Base-by-base conservation (phyloP, 139 green algal genomes). In the Chlorella sp. region DNA sequence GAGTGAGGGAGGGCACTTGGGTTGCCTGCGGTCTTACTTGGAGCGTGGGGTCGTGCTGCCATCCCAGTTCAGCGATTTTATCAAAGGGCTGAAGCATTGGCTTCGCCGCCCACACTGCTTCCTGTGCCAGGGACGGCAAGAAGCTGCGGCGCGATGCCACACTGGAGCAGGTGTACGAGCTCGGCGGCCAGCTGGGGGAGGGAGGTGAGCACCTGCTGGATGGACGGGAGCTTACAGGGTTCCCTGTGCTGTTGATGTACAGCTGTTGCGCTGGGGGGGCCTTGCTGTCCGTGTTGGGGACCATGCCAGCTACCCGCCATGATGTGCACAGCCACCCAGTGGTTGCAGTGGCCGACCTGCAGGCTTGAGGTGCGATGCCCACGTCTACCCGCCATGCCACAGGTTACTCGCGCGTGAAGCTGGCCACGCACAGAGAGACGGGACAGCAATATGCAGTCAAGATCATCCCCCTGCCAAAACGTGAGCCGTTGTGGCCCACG, bases 321-420 rank as follows among this genome's bases (percentile, higher is more conserved):
- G 36, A 7, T 30, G 36, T 40, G 20, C 3, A 43, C 16, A 73
- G 6, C 30, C 3, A 6, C 6, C 82, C n/a, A n/a, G n/a, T n/a
- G n/a, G n/a, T n/a, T n/a, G 82, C 22, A 43, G 1, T 80, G 73
- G 20, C n/a, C 48, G 46, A 20, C 36, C 11, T 20, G 4, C 41
- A 32, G 26, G 30, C 36, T 22, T 56, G 1, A 2, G 16, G 17
- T 9, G 26, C 9, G 1, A 24, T 16, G 1, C 38, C 14, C 26
- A 3, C 34, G 11, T 28, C 44, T 65, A 28, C 34, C 73, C 64
- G 38, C 1, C 17, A 43, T 38, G 32, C 26, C 56, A 64, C 89
- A 94, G 94, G 93, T 26, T 98, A 97, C 79, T 92, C 94, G 0
- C 87, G 95, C 5, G 95, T 98, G 20, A 96, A 95, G 84, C 85